Evolutionary conservation across 345 rosid genomes (phyloP).

Genomic region (Rhodamnia argentea): DNA sequence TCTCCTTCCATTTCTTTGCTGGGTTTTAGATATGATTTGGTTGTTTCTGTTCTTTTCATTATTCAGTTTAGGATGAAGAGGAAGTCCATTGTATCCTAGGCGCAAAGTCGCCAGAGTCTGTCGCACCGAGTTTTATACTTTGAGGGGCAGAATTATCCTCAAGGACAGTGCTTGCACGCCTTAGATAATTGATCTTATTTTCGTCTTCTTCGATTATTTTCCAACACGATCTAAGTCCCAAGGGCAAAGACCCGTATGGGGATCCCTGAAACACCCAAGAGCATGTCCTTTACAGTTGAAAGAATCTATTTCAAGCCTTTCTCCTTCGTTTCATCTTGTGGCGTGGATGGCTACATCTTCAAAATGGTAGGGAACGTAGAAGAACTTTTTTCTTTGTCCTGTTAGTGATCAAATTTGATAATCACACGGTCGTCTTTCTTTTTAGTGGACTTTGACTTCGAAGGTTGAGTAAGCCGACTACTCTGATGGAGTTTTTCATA

Average conservation of each 20-base stretch:
- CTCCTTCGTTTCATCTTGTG: neutral
- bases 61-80: neutral
- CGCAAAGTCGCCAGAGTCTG: neutral
- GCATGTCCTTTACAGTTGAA: neutral
- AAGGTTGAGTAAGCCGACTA: neutral
- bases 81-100: neutral
- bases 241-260: too few relatives aligned
- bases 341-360: neutral
- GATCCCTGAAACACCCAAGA: neutral
- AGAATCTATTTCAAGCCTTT: neutral
- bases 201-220: neutral
- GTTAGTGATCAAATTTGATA: neutral
- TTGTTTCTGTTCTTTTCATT: neutral
- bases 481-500: neutral
- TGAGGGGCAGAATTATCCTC: neutral
- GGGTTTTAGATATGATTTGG: neutral
- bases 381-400: neutral
- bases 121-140: neutral
- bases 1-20: neutral
- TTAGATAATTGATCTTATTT: neutral
- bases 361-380: neutral
- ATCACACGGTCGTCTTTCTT: neutral
- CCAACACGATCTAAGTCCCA: neutral
- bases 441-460: neutral
- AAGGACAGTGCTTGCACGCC: neutral